A percentile compares a stretch with the other conserved stretches of the same genome.
These are phyloP conservation scores for Naganishia vishniacii DNA, from an alignment of 768 basidiomycete genomes.

Conservation along the genomic window DNA sequence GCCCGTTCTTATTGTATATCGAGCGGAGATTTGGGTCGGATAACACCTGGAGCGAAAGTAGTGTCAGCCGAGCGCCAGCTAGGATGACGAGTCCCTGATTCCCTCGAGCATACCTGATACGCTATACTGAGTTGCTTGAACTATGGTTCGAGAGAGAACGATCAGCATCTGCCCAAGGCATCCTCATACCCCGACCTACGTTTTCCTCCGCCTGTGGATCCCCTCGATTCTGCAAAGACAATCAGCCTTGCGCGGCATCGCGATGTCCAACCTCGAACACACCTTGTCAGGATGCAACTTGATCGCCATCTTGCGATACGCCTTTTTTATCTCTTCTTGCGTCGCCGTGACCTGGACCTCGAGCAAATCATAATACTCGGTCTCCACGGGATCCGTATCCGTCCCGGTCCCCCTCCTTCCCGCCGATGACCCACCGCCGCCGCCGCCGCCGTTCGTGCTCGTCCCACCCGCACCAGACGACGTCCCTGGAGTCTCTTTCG, in stretches of 20 bases:
- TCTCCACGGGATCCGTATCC: slow-evolving; percentile 45
- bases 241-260: not conserved
- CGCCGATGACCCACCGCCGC: not conserved
- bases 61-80: not conserved
- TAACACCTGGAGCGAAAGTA: slow-evolving; percentile 30
- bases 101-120: slow-evolving; percentile 36
- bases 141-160: slow-evolving; percentile 23
- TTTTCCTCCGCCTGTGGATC: slow-evolving; percentile 49
- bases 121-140: slow-evolving; percentile 48
- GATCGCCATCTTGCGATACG: slow-evolving; percentile 46
- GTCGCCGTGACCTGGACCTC: slow-evolving; percentile 44
- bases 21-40: slow-evolving; percentile 46
- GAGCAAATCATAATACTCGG: slow-evolving; percentile 48
- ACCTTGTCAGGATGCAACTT: slow-evolving; percentile 47
- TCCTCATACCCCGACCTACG: slow-evolving; percentile 27
- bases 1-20: slow-evolving; percentile 48
- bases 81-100: not conserved
- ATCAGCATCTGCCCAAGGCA: not conserved
- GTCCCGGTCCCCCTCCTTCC: slow-evolving; percentile 35
- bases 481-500: not conserved
- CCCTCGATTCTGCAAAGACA: slow-evolving; percentile 37
- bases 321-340: slow-evolving; percentile 46
- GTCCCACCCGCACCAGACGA: slow-evolving; percentile 7
- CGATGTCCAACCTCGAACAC: not conserved
- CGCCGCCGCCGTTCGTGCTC: slow-evolving; percentile 7